These are phyloP conservation scores for Solanum appendiculatum DNA, from an alignment of 257 asterid genomes.

Conservation along the genomic window DNA sequence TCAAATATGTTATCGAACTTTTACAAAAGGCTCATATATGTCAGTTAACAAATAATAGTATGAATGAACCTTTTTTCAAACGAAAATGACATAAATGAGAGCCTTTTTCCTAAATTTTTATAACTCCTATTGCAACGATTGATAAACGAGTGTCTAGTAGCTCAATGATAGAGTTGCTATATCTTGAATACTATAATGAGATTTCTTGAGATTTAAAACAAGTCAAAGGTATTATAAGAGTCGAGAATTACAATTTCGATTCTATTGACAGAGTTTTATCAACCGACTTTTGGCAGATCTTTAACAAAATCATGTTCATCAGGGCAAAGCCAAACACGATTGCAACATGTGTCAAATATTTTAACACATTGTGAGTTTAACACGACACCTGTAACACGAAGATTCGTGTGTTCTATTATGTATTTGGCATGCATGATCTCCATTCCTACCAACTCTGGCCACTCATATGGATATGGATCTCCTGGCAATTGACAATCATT, in stretches of 20 bases:
- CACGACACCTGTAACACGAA: background rate
- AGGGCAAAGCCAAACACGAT: background rate
- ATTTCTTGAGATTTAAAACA: background rate
- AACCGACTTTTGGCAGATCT: background rate
- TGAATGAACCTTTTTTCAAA: no score
- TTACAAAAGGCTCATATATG: no score
- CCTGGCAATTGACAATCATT: background rate
- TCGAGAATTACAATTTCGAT: background rate
- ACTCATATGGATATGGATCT: background rate
- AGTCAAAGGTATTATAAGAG: background rate
- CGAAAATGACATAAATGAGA: no score
- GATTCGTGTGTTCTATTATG: background rate
- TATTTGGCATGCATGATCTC: background rate
- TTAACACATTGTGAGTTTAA: background rate
- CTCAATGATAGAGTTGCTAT: background rate
- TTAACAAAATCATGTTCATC: background rate
- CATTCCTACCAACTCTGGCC: background rate
- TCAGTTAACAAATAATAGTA: no score
- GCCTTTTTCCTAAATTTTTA: no score
- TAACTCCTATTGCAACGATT: background rate
- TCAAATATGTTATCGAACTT: no score
- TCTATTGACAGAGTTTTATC: background rate
- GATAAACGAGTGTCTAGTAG: background rate
- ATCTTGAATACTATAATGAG: background rate
- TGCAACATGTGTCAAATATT: background rate